Percentiles rank a stretch among this genome's conserved stretches.
Conservation (phyloP, 169 alveolate genomes). For the Plasmodium vivax region DNA sequence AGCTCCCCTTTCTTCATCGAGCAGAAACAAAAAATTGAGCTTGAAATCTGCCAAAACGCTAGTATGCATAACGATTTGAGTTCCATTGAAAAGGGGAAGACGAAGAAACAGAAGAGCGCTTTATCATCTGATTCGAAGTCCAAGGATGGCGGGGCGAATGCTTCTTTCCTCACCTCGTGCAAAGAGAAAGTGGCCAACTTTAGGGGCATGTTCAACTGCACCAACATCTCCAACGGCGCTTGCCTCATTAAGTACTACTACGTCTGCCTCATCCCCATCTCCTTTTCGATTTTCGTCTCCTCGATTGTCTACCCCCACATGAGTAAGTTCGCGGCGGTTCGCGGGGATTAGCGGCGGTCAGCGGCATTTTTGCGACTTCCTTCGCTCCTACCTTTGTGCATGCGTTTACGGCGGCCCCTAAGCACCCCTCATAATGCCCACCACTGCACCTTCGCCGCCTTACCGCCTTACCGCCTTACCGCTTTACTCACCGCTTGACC, state of each 20-base stretch:
- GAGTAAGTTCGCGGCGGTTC: not conserved
- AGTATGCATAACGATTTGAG: not conserved
- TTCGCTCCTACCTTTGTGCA: not conserved
- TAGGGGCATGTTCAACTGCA: slow-evolving; percentile 25
- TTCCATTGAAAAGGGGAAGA: slow-evolving; percentile 33
- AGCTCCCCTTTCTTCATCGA: slow-evolving; percentile 22
- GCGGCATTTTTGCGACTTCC: too few species aligned
- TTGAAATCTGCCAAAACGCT: not conserved
- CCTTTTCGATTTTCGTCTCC: slow-evolving; percentile 25
- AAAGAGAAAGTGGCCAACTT: not conserved
- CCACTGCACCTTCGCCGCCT: not conserved
- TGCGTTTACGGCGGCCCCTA: not conserved
- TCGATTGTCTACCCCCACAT: slow-evolving; percentile 40
- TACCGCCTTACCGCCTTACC: too few species aligned
- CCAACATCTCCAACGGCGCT: slow-evolving; percentile 38
- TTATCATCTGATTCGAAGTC: not conserved
- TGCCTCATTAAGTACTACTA: slow-evolving; percentile 28
- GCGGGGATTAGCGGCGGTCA: not conserved
- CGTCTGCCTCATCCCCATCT: slow-evolving; percentile 46
- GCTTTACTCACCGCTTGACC: not conserved
- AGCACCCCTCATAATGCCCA: not conserved
- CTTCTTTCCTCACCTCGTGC: not conserved
- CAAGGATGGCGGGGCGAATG: not conserved
- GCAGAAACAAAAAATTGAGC: slow-evolving; percentile 21
- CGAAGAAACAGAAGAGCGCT: not conserved